Evolutionary conservation across 2,329 filamentous ascomycete genomes (phyloP), one percentile per base, ranked within the genome.

Genomic region (Bipolaris bicolor): DNA sequence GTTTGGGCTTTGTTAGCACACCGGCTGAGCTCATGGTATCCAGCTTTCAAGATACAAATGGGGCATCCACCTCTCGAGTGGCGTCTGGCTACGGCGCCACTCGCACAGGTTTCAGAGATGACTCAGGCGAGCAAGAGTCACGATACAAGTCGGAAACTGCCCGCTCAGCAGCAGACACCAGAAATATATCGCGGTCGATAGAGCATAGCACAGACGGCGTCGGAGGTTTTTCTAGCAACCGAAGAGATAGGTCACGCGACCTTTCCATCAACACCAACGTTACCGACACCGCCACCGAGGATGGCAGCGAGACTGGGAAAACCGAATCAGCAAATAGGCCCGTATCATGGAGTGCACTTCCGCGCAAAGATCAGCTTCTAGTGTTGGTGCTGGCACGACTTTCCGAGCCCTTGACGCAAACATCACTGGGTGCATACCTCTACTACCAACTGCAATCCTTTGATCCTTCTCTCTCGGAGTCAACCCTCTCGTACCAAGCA

Each of bases 391-490:
- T 96, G 43, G 89, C 91, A 7, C 86, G 92, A 26, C 80, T 96
- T 20, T 91, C 90, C 10, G 92, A 96, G 72, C 92, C 92, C 3
- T 79, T 96, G 34, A 90, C 91, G 0, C 90, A 95, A 70, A 92
- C 90, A 0, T 76, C 73, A 1, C 66, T 77, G 2, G 73, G 73
- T 13, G 85, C 90, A 1, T 96, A 96, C 76, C 87, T 96, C 81
- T 96, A 91, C 77, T 96, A 94, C 76, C 91, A 95, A 74, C 84
- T 97, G n/a, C 87, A 86, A 65, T 94, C 88, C 57, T 94, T 96
- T 66, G 82, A 90, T 22, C 81, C 81, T 2, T 81, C 77, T 20
- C 74, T 83, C 18, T 78, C 83, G 2, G 83, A 88, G 52, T 82
- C 82, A 1, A 86, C 84, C 1, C 92, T 96, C 63, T 86, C 92